These are phyloP conservation scores for Picochlorum sp. DNA, from an alignment of 139 green algal genomes.

Conservation along the genomic window DNA sequence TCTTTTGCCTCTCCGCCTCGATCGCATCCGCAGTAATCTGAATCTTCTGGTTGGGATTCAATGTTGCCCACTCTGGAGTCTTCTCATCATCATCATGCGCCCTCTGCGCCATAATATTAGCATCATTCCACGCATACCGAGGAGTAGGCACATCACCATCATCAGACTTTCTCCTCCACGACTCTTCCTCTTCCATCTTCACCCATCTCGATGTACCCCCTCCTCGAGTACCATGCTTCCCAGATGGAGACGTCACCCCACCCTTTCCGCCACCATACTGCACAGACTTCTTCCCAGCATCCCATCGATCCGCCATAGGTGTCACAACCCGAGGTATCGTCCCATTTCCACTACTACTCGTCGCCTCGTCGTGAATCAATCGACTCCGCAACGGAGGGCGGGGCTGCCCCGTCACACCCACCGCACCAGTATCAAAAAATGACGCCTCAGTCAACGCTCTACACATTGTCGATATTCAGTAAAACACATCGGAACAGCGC, in stretches of 20 bases:
- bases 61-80: constrained; percentile 24
- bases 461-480: too few species aligned
- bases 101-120: not conserved
- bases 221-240: not conserved
- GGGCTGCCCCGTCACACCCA: not conserved
- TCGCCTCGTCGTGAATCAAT: too few species aligned
- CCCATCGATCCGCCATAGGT: too few species aligned
- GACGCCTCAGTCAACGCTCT: too few species aligned
- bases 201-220: not conserved
- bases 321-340: too few species aligned
- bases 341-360: too few species aligned
- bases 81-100: not conserved
- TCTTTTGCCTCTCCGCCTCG: constrained; percentile 31
- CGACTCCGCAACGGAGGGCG: too few species aligned
- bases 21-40: constrained; percentile 29
- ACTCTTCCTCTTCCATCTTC: constrained; percentile 1
- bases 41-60: not conserved
- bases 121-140: not conserved
- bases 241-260: too few species aligned
- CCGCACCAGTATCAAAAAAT: not conserved
- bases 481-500: too few species aligned
- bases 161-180: not conserved
- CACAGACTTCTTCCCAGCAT: too few species aligned
- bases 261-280: too few species aligned
- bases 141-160: not conserved